Evolutionary conservation across 1,139 yeast genomes (phyloP), one percentile per base, ranked within the genome.

Genomic region (Diutina neorugosa): DNA sequence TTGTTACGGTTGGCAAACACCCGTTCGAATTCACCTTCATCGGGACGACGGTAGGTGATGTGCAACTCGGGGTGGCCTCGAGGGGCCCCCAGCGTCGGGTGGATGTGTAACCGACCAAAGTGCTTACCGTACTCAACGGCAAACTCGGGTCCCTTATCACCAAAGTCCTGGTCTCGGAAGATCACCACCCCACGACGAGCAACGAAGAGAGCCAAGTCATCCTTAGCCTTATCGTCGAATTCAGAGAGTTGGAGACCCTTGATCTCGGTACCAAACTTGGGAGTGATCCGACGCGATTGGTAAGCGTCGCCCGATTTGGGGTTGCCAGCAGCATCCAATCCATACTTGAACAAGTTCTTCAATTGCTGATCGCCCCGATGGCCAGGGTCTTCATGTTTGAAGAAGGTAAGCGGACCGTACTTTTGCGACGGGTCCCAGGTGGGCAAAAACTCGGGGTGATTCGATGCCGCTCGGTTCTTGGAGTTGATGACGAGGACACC

Each of bases 31-130:
- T 61, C 62, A 4, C 49, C 51, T 12, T 69, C 69, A 59, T 73
- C 75, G 27, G 80, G 76, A 58, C 80, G 71, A 58, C 82, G 73
- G 65, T 76, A 82, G 23, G 82, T 81, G 54, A 82, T 69, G 61
- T 83, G 90, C 57, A 85, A 71, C 59, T 83, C 84, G 1, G 84
- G 79, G 58, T 71, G 69, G 54, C 69, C 76, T 55, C 69, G 68
- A 41, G 91, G 91, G 8, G 86, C 77, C 11, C 88, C 86, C 7
- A 87, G 80, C 3, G 88, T 82, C 52, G 90, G 88, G 62, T 86
- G 93, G 54, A 81, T 74, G 67, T 85, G 93, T 53, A 84, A 71
- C 11, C 81, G 80, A 14, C 91, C 91, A 66, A 76, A 85, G 64
- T 82, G 77, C 52, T 70, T 70, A 37, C 85, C 88, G 61, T 77